Percentiles rank a stretch among this genome's conserved stretches.
Conservation (phyloP, 192 early-diverging fungal species). For the Dissophora globulifera region DNA sequence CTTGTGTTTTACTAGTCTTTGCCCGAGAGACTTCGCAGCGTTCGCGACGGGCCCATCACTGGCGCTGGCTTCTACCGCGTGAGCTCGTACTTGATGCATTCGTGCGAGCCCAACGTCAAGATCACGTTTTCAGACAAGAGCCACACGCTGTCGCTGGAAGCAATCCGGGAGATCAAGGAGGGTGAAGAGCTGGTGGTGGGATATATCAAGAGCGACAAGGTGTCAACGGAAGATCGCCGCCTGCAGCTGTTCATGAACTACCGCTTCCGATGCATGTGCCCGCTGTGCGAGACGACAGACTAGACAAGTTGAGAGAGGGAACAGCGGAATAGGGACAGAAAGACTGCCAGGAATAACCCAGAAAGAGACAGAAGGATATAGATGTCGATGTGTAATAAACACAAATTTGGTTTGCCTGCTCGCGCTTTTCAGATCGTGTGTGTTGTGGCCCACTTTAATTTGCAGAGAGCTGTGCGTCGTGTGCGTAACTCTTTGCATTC, state of each 20-base stretch:
- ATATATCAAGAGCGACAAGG: constrained; percentile 61
- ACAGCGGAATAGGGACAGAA: too few species aligned
- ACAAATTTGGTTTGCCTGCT: too few species aligned
- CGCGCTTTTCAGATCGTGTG: too few species aligned
- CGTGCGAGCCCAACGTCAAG: constrained; percentile 68
- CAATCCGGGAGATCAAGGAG: constrained; percentile 64
- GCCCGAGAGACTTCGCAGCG: constrained; percentile 51
- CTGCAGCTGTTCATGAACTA: constrained; percentile 69
- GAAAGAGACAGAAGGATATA: too few species aligned
- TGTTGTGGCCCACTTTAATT: too few species aligned
- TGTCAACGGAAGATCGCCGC: constrained; percentile 58
- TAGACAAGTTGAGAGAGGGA: background rate
- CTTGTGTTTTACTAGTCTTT: constrained; percentile 16
- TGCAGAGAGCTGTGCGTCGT: too few species aligned
- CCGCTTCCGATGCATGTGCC: constrained; percentile 66
- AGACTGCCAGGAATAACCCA: too few species aligned
- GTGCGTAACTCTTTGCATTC: too few species aligned
- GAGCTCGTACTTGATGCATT: constrained; percentile 75
- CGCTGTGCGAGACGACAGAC: constrained; percentile 57
- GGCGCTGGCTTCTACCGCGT: constrained; percentile 80
- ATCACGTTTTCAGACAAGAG: constrained; percentile 63
- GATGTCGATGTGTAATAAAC: too few species aligned
- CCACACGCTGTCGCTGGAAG: constrained; percentile 64
- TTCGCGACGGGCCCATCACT: constrained; percentile 50
- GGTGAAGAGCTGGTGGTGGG: constrained; percentile 76